Evolutionary conservation across 169 alveolate genomes (phyloP), one percentile per base, ranked within the genome.

Genomic region (Plasmodium coatneyi): DNA sequence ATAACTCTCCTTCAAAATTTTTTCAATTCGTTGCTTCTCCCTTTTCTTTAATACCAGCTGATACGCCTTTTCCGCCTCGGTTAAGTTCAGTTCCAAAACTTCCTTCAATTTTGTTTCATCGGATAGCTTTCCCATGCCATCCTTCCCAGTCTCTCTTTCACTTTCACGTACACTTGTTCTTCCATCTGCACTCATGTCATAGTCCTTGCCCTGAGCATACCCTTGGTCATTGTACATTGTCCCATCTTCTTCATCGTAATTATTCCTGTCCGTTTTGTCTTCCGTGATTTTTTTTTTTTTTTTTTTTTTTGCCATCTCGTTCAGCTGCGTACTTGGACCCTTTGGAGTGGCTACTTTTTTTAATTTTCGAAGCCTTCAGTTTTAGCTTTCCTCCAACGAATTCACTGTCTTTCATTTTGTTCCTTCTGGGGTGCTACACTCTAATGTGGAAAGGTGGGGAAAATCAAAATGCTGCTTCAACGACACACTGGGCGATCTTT

Each of bases 21-120:
- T 82, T 60, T 97, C 97, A 7, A 97, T 87, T 82, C 97, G 95
- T 71, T 96, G 94, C 22, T 90, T 80, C 25, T 92, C 96, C 80
- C 98, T 82, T 89, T 97, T 96, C 78, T 95, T 95, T 90, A 96
- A 97, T 5, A 96, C 98, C 49, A 97, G 80, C 22, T 81, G 95
- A 80, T 96, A 97, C 2, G 98, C 94, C 66, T 95, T 95, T 84
- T 97, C 98, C 22, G 98, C 52, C 70, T 83, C 91, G 7, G 97
- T 96, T 54, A 96, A 78, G 22, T 86, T 83, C 30, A 76, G 52
- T 49, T 86, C 46, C 66, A 86, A 54, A 32, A 86, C 70, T 52
- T 86, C 93, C 16, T 86, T 74, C 46, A 86, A 52, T 74, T 86
- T 86, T 83, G 71, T 30, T 28, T 86, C 86, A 30, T 74, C 93